These are phyloP conservation scores for Mycena pura DNA, from an alignment of 768 basidiomycete species.

Conservation along the genomic window DNA sequence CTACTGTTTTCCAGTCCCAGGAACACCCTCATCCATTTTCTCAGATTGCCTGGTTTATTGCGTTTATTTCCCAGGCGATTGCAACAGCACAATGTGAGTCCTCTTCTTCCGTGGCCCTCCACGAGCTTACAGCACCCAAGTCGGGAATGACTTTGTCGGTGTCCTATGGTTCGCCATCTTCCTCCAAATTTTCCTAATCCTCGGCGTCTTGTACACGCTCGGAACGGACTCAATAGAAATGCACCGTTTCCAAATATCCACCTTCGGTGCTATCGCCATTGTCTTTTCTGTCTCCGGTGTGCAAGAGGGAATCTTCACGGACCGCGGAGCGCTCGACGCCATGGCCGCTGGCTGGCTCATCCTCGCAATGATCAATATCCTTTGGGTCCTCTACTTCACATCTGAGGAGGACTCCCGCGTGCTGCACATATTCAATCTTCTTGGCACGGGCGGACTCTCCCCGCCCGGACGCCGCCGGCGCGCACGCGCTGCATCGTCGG, in stretches of 20 bases:
- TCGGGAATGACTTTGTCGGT: slow-evolving; percentile 57
- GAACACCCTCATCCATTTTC: slow-evolving; percentile 44
- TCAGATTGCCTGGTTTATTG: slow-evolving; percentile 77
- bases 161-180: slow-evolving; percentile 86
- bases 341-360: slow-evolving; percentile 96
- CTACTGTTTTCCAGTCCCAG: background rate
- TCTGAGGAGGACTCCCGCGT: slow-evolving; percentile 92
- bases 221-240: slow-evolving; percentile 92
- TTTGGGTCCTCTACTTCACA: slow-evolving; percentile 98
- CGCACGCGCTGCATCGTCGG: slow-evolving; percentile 64
- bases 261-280: slow-evolving; percentile 86
- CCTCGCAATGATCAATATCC: slow-evolving; percentile 86
- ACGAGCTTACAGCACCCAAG: slow-evolving; percentile 26
- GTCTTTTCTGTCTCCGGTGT: slow-evolving; percentile 86
- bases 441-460: slow-evolving; percentile 85
- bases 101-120: background rate
- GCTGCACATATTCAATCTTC: slow-evolving; percentile 85
- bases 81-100: slow-evolving; percentile 59
- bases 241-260: slow-evolving; percentile 89
- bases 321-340: slow-evolving; percentile 65
- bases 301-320: slow-evolving; percentile 69
- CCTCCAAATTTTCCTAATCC: slow-evolving; percentile 74
- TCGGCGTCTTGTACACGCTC: slow-evolving; percentile 76
- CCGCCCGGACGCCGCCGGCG: slow-evolving; percentile 82
- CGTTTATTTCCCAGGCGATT: slow-evolving; percentile 79